A percentile compares a stretch with the other conserved stretches of the same genome.
phyloP scores from a whole-genome alignment of 768 basidiomycete species.

The Amanita exitialis region DNA sequence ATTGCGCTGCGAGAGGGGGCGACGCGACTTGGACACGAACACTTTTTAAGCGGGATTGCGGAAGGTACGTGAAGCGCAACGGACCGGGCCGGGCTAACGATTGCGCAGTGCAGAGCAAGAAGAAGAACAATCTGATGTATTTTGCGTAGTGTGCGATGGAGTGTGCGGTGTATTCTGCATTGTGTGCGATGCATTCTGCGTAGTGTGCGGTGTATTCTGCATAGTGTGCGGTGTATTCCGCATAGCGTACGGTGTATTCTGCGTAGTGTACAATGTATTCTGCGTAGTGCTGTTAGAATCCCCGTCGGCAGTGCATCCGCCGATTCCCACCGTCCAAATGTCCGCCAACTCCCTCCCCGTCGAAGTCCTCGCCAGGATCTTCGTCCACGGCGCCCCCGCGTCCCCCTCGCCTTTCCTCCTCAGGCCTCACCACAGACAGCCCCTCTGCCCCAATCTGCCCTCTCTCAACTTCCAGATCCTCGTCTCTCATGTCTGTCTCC shows the following conservation, averaged over 20 bases:
- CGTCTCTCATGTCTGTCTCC: slow-evolving; percentile 47
- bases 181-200: too few relatives aligned
- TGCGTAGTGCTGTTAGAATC: too few relatives aligned
- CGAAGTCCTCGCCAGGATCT: slow-evolving; percentile 49
- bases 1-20: slow-evolving; percentile 93
- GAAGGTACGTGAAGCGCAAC: slow-evolving; percentile 44
- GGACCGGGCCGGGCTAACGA: slow-evolving; percentile 4
- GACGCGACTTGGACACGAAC: slow-evolving; percentile 82
- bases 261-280: too few relatives aligned
- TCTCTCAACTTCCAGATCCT: slow-evolving; percentile 41
- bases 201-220: too few relatives aligned
- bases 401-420: slow-evolving; percentile 41
- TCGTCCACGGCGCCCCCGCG: slow-evolving; percentile 38
- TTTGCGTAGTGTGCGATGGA: too few relatives aligned
- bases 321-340: slow-evolving; percentile 9
- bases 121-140: slow-evolving; percentile 97
- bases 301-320: too few relatives aligned
- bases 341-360: slow-evolving; percentile 41
- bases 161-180: too few relatives aligned
- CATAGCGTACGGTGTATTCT: too few relatives aligned
- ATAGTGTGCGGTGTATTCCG: too few relatives aligned
- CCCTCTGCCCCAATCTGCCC: slow-evolving; percentile 14
- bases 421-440: slow-evolving; percentile 32
- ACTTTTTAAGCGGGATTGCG: slow-evolving; percentile 88
- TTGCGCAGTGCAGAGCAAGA: slow-evolving; percentile 88